Conservation (phyloP, 306 rosid species). For the Elaeagnus macrophylla region DNA sequence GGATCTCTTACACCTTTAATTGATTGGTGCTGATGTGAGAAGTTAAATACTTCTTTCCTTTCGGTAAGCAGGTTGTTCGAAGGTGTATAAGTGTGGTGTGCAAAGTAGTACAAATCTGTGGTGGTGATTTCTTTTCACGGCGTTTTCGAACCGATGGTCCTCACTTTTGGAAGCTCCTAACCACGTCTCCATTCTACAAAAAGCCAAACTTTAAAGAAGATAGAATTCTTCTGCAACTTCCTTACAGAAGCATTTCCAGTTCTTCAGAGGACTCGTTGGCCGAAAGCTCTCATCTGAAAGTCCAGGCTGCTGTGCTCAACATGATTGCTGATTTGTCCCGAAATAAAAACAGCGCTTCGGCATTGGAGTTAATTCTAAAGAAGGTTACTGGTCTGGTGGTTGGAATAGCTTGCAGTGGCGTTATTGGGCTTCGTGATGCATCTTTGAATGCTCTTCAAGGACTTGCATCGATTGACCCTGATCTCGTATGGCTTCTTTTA, state of each 20-base stretch:
- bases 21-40: too few species aligned
- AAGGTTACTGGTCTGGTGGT: conserved; percentile 66
- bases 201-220: conserved; percentile 41
- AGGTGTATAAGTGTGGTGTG: conserved; percentile 57
- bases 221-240: conserved; percentile 54
- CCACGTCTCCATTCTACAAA: conserved; percentile 54
- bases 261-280: conserved; percentile 52
- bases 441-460: conserved; percentile 70
- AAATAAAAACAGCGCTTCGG: conserved; percentile 48
- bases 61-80: conserved; percentile 46
- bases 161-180: conserved; percentile 76
- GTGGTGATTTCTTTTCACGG: conserved; percentile 86
- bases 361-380: conserved; percentile 66
- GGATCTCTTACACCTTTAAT: too few species aligned
- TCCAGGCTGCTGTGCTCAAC: conserved; percentile 73
- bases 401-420: conserved; percentile 80
- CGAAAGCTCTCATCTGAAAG: conserved; percentile 67
- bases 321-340: conserved; percentile 71
- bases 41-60: not conserved
- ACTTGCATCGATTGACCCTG: conserved; percentile 73
- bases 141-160: conserved; percentile 66
- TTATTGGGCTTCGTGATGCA: conserved; percentile 64
- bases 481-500: conserved; percentile 90
- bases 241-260: conserved; percentile 49
- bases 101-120: conserved; percentile 51